Evolutionary conservation across 1,284 basidiomycete species (phyloP).

Genomic region (Pascua sp.): DNA sequence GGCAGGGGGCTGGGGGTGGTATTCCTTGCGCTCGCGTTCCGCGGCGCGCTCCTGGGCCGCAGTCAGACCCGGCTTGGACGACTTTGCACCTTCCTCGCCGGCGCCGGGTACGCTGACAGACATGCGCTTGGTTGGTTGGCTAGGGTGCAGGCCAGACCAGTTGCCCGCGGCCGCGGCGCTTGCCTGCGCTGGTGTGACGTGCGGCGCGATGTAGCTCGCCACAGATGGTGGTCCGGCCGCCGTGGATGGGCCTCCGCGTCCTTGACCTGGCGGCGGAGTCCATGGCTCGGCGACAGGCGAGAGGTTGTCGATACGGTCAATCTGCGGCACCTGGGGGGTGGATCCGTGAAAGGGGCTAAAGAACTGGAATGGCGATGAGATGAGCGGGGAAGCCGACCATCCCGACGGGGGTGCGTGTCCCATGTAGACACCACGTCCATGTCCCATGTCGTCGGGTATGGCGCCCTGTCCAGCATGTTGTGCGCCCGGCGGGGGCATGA

Average conservation of each 20-base stretch:
- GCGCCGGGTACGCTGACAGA: no score
- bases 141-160: no score
- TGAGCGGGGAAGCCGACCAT: constrained; percentile 15
- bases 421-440: constrained; percentile 12
- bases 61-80: not conserved
- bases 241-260: no score
- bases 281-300: constrained; percentile 12
- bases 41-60: not conserved
- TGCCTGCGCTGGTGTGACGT: no score
- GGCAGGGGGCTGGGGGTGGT: constrained; percentile 52
- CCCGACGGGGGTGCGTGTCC: constrained; percentile 7
- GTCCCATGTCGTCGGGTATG: constrained; percentile 7
- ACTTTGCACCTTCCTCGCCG: not conserved
- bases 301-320: constrained; percentile 12
- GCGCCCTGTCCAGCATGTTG: constrained; percentile 6
- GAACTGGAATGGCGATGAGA: constrained; percentile 17
- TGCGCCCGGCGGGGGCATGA: constrained; percentile 4
- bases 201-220: no score
- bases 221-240: no score
- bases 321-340: constrained; percentile 4
- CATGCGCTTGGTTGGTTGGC: no score
- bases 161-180: no score
- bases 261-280: constrained; percentile 2
- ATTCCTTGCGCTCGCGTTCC: constrained; percentile 42
- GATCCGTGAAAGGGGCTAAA: constrained; percentile 9